Evolutionary conservation across 768 basidiomycete species (phyloP).

Genomic region (Podaxis pistillaris): DNA sequence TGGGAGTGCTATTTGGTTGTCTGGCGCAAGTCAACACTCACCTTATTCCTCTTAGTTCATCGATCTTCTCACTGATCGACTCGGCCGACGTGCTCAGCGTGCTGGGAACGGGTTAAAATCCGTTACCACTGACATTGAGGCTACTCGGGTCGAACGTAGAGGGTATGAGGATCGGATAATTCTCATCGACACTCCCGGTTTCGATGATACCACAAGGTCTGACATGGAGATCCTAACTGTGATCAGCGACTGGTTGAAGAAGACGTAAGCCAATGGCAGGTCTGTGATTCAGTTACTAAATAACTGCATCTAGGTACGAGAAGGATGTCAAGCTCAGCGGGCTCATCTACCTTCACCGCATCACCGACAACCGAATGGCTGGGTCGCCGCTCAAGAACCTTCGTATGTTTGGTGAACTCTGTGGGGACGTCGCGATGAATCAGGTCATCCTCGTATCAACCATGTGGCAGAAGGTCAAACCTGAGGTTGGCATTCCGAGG

Average conservation of each 20-base stretch:
- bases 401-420: no score
- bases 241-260: slow-evolving; percentile 25
- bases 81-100: background rate
- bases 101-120: background rate
- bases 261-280: slow-evolving; percentile 19
- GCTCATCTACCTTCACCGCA: no score
- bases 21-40: background rate
- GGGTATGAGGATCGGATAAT: background rate
- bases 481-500: no score
- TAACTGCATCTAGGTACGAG: no score
- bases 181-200: slow-evolving; percentile 5
- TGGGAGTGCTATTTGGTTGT: background rate
- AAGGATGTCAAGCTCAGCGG: no score
- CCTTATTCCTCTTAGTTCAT: background rate
- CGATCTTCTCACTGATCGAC: background rate
- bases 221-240: slow-evolving; percentile 24
- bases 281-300: no score
- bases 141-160: background rate
- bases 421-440: no score
- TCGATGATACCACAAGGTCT: slow-evolving; percentile 23
- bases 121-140: background rate
- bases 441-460: no score
- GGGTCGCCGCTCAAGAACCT: no score
- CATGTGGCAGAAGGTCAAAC: no score
- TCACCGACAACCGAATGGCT: no score